phyloP scores from a whole-genome alignment of 345 rosid genomes.

The Erodium maritimum region DNA sequence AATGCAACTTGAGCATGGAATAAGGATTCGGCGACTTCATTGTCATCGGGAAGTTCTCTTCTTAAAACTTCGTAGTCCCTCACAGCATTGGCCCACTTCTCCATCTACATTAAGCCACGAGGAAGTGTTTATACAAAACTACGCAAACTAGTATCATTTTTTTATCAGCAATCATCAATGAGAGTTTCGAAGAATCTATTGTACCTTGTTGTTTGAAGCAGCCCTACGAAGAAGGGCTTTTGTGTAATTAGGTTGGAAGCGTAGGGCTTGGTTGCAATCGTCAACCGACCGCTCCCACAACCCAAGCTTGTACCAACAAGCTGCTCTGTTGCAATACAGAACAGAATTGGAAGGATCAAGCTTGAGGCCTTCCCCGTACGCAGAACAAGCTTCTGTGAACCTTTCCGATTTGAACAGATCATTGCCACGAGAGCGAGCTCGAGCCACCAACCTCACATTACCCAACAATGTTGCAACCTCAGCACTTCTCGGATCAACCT shows the following conservation, averaged over 20 bases:
- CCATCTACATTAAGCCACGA: conserved; percentile 39
- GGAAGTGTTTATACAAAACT: background rate
- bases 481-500: conserved; percentile 52
- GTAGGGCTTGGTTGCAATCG: conserved; percentile 70
- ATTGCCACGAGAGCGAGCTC: conserved; percentile 77
- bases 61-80: conserved; percentile 75
- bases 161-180: no score
- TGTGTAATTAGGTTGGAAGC: conserved; percentile 52
- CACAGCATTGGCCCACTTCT: conserved; percentile 84
- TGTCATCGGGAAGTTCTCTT: conserved; percentile 68
- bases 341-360: conserved; percentile 72
- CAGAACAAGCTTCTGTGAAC: conserved; percentile 87
- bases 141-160: no score
- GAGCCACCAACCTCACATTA: conserved; percentile 52
- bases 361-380: conserved; percentile 81
- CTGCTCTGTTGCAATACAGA: conserved; percentile 75
- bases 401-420: conserved; percentile 93
- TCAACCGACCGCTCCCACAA: conserved; percentile 71
- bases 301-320: conserved; percentile 84
- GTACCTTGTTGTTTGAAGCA: conserved; percentile 73
- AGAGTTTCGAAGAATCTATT: background rate
- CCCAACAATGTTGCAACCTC: conserved; percentile 49
- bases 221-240: conserved; percentile 87
- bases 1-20: conserved; percentile 89
- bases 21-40: conserved; percentile 72